Evolutionary conservation across 768 basidiomycete species (phyloP), one percentile per base, ranked within the genome.

Genomic region (Mycena haematopus): DNA sequence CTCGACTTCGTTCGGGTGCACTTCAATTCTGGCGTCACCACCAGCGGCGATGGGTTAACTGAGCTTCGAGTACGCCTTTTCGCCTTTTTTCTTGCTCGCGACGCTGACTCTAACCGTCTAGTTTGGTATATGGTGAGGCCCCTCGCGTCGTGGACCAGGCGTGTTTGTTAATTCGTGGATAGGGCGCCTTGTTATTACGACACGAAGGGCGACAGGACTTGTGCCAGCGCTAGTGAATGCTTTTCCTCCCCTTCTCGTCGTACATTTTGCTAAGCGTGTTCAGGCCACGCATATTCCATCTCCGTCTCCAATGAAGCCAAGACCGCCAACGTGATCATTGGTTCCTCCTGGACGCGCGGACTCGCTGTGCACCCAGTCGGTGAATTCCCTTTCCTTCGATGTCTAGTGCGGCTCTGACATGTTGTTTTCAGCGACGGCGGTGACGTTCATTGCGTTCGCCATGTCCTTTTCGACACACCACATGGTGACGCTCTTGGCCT

Each of bases 281-380:
- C 68, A 85, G 85, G 83, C 19, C 80, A 84, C 69, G 90, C 82
- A 3, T 92, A 92, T 71, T 73, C 75, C 46, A 68, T 88, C 33
- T 68, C 71, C 15, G 69, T 87, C 65, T 65, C 71, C 22, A 79
- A 79, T 66, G 35, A 76, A 22, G 71, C 70, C n/a, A 76, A 77
- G 44, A 65, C 76, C 5, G 74, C 73, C 47, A 78, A 65, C 42
- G 75, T 80, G 21, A 75, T 73, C 52, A 80, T 91, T 59, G 80
- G 74, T 3, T 68, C 84, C 0, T 81, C 85, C 1, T 91, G 89
- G 87, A 93, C 91, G 8, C 83, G 84, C 40, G 91, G 90, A 5
- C 82, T 93, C 8, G 89, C 85, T 2, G 79, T 91, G 27, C 90
- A 91, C 66, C 90, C 91, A 17, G 84, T 91, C 55, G 91, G 91